A percentile compares a stretch with the other conserved stretches of the same genome.
phyloP scores from a whole-genome alignment of 805 yeast genomes.

The Cyberlindnera samutprakarnensis region DNA sequence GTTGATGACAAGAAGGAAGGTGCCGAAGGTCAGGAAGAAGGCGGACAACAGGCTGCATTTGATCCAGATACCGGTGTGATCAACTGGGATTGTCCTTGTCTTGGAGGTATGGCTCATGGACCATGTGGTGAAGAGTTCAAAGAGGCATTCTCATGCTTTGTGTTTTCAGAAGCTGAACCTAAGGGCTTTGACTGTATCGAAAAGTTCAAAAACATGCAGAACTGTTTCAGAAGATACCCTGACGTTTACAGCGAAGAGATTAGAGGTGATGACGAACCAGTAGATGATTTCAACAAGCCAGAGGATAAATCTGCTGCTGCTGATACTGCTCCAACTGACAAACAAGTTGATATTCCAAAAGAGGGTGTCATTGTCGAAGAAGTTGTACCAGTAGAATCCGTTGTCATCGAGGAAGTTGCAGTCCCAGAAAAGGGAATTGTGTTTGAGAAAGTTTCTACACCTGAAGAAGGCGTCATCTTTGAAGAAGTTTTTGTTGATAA shows the following conservation, averaged over 20 bases:
- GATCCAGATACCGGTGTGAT: constrained; percentile 97
- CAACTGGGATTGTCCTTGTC: constrained; percentile 99
- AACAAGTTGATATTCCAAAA: no score
- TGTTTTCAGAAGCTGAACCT: constrained; percentile 89
- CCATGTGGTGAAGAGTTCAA: constrained; percentile 97
- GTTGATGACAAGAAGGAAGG: constrained; percentile 1
- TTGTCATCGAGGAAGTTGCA: no score
- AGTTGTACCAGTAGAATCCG: not conserved
- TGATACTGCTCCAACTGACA: not conserved
- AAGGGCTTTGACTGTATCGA: constrained; percentile 94
- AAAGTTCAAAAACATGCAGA: constrained; percentile 86
- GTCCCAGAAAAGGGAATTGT: no score
- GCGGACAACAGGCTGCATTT: constrained; percentile 59
- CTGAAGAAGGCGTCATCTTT: no score
- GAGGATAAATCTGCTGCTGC: constrained; percentile 13
- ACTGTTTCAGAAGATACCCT: constrained; percentile 87
- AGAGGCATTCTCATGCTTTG: constrained; percentile 91
- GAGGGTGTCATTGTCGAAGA: constrained; percentile 1
- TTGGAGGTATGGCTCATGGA: constrained; percentile 98
- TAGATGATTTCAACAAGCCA: constrained; percentile 16
- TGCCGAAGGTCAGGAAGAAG: no score
- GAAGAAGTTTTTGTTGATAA: constrained; percentile 1
- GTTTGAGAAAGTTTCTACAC: no score
- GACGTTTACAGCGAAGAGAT: constrained; percentile 91
- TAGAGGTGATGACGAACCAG: constrained; percentile 61